phyloP scores from a whole-genome alignment of 805 yeast species.

The Candida multigemmis region DNA sequence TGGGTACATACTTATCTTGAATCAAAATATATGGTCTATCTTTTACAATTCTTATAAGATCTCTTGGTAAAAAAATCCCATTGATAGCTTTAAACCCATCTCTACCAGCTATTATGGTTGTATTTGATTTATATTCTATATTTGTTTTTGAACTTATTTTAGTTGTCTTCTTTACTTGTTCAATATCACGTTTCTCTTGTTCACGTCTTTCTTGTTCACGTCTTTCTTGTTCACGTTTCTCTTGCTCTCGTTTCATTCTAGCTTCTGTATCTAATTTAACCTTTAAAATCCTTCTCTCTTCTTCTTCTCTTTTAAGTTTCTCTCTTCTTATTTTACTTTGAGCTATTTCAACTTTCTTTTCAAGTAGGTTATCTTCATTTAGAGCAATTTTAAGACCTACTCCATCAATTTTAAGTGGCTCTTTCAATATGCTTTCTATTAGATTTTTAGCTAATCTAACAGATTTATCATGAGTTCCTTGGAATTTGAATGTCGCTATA shows the following conservation, averaged over 20 bases:
- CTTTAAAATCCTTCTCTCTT: slow-evolving; percentile 16
- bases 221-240: slow-evolving; percentile 4
- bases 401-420: slow-evolving; percentile 41
- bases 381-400: slow-evolving; percentile 43
- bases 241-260: slow-evolving; percentile 8
- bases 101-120: slow-evolving; percentile 24
- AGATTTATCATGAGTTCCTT: slow-evolving; percentile 42
- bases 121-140: slow-evolving; percentile 15
- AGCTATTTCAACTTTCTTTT: slow-evolving; percentile 26
- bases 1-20: slow-evolving; percentile 39
- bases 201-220: slow-evolving; percentile 3
- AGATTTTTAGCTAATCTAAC: slow-evolving; percentile 25
- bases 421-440: slow-evolving; percentile 13
- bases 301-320: slow-evolving; percentile 20
- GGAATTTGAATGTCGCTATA: slow-evolving; percentile 53
- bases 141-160: slow-evolving; percentile 1
- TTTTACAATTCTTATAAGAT: slow-evolving; percentile 39
- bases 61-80: slow-evolving; percentile 38
- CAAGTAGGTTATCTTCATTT: slow-evolving; percentile 34
- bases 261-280: slow-evolving; percentile 8
- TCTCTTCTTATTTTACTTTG: slow-evolving; percentile 15
- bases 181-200: slow-evolving; percentile 2
- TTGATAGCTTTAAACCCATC: slow-evolving; percentile 19
- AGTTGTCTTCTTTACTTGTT: background rate
- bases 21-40: slow-evolving; percentile 53